Percentiles rank a stretch among this genome's conserved stretches.
Evolutionary conservation across 163 green algal genomes (phyloP).

Genomic region (Scenedesmus sp.): DNA sequence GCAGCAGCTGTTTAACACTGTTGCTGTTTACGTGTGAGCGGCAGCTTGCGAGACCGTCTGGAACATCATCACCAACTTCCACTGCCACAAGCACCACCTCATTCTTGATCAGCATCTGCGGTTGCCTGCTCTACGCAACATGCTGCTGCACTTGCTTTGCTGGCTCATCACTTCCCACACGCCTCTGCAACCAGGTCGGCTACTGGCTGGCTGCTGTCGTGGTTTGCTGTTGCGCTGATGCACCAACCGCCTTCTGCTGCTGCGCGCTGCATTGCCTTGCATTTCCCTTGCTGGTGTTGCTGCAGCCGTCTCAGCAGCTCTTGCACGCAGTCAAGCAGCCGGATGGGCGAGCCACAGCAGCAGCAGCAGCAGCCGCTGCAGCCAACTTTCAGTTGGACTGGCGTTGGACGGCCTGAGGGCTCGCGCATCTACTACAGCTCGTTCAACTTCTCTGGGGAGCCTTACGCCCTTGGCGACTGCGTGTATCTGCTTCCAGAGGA

Average conservation of each 20-base stretch:
- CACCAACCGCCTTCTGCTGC: background rate
- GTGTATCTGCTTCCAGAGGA: constrained; percentile 57
- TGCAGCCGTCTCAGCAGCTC: background rate
- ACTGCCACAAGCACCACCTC: background rate
- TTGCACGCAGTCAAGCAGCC: background rate
- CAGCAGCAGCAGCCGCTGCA: constrained; percentile 6
- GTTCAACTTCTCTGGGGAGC: constrained; percentile 43
- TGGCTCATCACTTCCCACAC: background rate
- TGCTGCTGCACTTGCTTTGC: background rate
- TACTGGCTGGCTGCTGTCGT: background rate
- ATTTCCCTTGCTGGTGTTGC: background rate
- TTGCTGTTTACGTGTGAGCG: background rate
- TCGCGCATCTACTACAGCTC: constrained; percentile 36
- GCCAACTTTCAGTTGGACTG: constrained; percentile 53
- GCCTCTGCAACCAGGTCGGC: background rate
- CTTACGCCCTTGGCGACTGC: constrained; percentile 47
- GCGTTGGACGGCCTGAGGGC: constrained; percentile 2
- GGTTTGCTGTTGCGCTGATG: background rate
- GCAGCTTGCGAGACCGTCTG: background rate
- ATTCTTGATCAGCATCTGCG: constrained; percentile 4
- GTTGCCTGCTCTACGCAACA: background rate
- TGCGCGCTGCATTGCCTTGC: background rate
- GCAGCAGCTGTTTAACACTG: background rate
- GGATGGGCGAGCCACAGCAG: constrained; percentile 1
- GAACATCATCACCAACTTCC: background rate